Evolutionary conservation across 495 filamentous ascomycete genomes (phyloP).

Genomic region (Astrothelium macrocarpum): DNA sequence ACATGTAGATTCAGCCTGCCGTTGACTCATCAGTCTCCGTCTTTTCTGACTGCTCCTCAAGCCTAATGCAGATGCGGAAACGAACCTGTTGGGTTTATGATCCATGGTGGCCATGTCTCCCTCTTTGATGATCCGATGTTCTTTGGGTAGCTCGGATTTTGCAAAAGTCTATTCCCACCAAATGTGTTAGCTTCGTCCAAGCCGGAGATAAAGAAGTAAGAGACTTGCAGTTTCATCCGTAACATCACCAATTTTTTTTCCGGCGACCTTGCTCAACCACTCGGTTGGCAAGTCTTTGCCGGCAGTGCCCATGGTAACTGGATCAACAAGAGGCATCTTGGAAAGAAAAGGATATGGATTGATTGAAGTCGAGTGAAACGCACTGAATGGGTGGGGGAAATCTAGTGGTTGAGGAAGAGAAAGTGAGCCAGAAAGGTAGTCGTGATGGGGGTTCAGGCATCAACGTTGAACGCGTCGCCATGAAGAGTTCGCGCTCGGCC

Average conservation of each 20-base stretch:
- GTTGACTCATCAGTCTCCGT: neutral
- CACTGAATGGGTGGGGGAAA: too few relatives aligned
- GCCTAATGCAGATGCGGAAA: neutral
- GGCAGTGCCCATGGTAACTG: slow-evolving; percentile 18
- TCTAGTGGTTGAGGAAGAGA: too few relatives aligned
- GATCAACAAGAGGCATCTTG: slow-evolving; percentile 27
- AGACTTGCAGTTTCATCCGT: slow-evolving; percentile 23
- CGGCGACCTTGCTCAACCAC: slow-evolving; percentile 23
- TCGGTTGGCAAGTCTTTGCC: slow-evolving; percentile 16
- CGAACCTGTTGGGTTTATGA: slow-evolving; percentile 25
- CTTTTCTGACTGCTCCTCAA: neutral
- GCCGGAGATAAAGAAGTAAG: neutral
- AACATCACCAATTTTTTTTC: slow-evolving; percentile 25
- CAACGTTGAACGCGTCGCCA: too few relatives aligned
- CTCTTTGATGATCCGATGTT: slow-evolving; percentile 23
- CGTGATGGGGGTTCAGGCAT: too few relatives aligned
- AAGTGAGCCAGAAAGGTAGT: too few relatives aligned
- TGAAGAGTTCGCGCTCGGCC: too few relatives aligned
- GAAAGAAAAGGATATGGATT: neutral
- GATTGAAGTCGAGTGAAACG: too few relatives aligned
- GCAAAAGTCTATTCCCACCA: slow-evolving; percentile 20
- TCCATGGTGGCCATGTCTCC: slow-evolving; percentile 28
- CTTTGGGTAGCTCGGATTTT: slow-evolving; percentile 24
- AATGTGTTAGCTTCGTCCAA: neutral
- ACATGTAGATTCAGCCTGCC: slow-evolving; percentile 25